Evolutionary conservation across 306 rosid species (phyloP), one percentile per base, ranked within the genome.

Genomic region (Pyrus bretschneideri): DNA sequence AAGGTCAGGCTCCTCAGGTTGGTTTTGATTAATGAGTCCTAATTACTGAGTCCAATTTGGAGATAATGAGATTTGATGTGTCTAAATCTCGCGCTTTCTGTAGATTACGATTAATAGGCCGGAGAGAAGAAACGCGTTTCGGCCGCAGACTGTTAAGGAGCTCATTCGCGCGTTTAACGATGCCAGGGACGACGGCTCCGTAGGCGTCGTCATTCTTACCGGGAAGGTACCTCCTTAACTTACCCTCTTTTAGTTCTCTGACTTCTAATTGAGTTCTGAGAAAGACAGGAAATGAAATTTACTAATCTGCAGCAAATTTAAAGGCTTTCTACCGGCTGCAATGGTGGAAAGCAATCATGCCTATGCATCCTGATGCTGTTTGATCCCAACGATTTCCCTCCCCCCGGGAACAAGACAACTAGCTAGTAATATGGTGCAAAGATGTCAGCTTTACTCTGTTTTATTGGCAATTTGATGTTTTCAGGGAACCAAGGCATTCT

Each of bases 401-500:
- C 40, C 40, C 9, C 9, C 40, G 7, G 1, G 9, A 35, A 35
- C 40, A 35, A 35, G 6, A 35, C 40, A 35, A 35, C 42, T 35
- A 35, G 42, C 73, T 70, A 49, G 3, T 49, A 19, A 18, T 19
- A 46, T 49, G 44, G 30, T 19, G 23, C 3, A 57, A 7, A 4
- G 8, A 23, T 72, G 35, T 23, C 3, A n/a, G 2, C 31, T 51
- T 63, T 61, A 29, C 52, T 21, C 60, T 30, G 31, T 12, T 42
- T 62, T 79, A 52, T 15, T 71, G 22, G 31, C 2, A 38, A 51
- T 82, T 22, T 40, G 22, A 25, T 67, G 45, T 23, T 4, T 78
- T 80, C 57, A 93, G 97, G 98, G 96, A 81, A 90, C 91, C 61
- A 33, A 87, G 74, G 97, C 97, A 66, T 93, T 93, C 71, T 93